These are phyloP conservation scores for Erigeron philadelphicus DNA, from an alignment of 140 eudicot species.

Conservation along the genomic window DNA sequence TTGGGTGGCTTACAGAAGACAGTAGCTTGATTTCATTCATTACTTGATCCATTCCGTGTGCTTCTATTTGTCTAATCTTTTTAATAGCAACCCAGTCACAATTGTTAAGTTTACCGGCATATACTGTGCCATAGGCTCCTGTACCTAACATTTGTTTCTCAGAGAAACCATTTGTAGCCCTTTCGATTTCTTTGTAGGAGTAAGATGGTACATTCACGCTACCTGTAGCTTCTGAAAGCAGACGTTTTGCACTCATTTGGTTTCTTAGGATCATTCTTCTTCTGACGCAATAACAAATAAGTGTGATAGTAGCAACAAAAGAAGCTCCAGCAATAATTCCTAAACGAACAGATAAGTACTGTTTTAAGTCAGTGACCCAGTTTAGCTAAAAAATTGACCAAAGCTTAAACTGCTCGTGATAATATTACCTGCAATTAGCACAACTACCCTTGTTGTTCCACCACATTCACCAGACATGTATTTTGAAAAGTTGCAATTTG, in stretches of 20 bases:
- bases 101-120: conserved; percentile 70
- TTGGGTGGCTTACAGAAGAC: conserved; percentile 90
- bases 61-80: conserved; percentile 52
- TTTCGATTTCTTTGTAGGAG: conserved; percentile 68
- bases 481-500: conserved; percentile 34
- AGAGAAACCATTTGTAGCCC: conserved; percentile 62
- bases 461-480: conserved; percentile 49
- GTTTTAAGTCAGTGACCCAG: neutral
- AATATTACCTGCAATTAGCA: conserved; percentile 50
- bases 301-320: conserved; percentile 35
- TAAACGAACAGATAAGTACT: conserved; percentile 12
- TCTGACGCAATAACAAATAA: conserved; percentile 46
- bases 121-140: conserved; percentile 89
- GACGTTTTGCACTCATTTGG: conserved; percentile 49
- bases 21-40: conserved; percentile 88
- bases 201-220: conserved; percentile 50
- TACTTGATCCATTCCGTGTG: conserved; percentile 59
- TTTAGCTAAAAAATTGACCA: neutral
- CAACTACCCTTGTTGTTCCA: conserved; percentile 37
- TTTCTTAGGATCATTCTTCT: conserved; percentile 34
- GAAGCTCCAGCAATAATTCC: conserved; percentile 61
- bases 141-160: conserved; percentile 69
- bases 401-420: neutral
- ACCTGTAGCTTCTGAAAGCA: conserved; percentile 62
- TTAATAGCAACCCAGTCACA: conserved; percentile 74